phyloP scores from a whole-genome alignment of 768 basidiomycete species.

The Mycena olivaceomarginata region DNA sequence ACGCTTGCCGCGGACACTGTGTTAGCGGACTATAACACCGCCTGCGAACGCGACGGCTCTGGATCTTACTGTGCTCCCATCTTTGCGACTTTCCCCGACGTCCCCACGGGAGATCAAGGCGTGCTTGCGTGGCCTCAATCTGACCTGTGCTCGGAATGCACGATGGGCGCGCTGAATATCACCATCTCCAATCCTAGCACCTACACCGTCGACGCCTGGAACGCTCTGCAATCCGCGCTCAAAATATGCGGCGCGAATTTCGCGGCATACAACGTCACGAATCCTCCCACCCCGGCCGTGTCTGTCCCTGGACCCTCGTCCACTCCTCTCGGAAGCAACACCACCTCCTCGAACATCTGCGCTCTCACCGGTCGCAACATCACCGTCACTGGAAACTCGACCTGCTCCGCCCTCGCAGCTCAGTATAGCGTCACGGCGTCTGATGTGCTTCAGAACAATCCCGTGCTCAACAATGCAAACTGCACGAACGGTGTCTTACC shows the following conservation, averaged over 20 bases:
- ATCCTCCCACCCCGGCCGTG: neutral
- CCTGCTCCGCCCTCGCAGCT: neutral
- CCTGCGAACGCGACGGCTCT: constrained; percentile 3
- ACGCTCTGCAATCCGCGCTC: neutral
- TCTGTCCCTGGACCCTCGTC: neutral
- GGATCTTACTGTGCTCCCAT: neutral
- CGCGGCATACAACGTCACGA: constrained; percentile 9
- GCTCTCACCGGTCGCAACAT: constrained; percentile 2
- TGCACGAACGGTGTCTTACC: neutral
- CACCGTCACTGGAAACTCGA: neutral
- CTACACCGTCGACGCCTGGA: neutral
- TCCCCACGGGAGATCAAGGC: constrained; percentile 1
- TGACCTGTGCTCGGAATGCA: constrained; percentile 2
- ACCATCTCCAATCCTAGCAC: neutral
- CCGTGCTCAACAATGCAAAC: neutral
- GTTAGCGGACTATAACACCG: constrained; percentile 9
- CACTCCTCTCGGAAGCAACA: neutral
- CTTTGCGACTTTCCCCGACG: constrained; percentile 5
- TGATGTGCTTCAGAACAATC: neutral
- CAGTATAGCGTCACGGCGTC: neutral
- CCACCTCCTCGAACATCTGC: neutral
- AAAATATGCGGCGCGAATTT: neutral
- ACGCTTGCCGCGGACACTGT: constrained; percentile 10
- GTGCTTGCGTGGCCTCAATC: neutral
- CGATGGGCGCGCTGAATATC: neutral